phyloP scores from a whole-genome alignment of 495 filamentous ascomycete species.

The Penicillium robsamsonii region DNA sequence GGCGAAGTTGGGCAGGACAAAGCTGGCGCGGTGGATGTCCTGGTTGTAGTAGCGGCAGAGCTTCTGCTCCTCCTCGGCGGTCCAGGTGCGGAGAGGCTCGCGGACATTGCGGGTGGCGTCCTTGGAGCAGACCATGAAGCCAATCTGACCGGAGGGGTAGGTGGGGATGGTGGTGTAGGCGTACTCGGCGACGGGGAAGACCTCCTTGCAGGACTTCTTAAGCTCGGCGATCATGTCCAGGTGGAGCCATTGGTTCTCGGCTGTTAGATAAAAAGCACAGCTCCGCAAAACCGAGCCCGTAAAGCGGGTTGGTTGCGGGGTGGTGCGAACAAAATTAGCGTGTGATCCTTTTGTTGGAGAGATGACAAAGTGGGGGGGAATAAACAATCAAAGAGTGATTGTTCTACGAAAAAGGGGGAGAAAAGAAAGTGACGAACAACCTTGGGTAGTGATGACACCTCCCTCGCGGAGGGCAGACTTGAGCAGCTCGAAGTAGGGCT shows the following conservation, averaged over 20 bases:
- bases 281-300: conserved; percentile 37
- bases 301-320: conserved; percentile 39
- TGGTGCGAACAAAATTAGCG: conserved; percentile 34
- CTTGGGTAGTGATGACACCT: conserved; percentile 99
- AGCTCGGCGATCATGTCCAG: conserved; percentile 84
- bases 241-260: conserved; percentile 99
- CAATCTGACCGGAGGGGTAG: conserved; percentile 98
- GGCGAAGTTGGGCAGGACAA: conserved; percentile 90
- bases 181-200: conserved; percentile 97
- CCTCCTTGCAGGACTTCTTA: conserved; percentile 92
- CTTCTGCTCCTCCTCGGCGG: conserved; percentile 84
- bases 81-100: conserved; percentile 76
- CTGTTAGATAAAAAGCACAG: conserved; percentile 47
- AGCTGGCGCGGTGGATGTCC: conserved; percentile 90
- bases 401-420: conserved; percentile 17
- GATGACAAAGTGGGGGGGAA: conserved; percentile 2
- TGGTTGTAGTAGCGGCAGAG: conserved; percentile 94
- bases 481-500: conserved; percentile 95
- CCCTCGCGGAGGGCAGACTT: conserved; percentile 85
- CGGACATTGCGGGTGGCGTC: conserved; percentile 78
- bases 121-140: conserved; percentile 99
- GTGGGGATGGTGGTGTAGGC: conserved; percentile 99
- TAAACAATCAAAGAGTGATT: neutral
- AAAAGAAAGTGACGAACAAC: conserved; percentile 88
- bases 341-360: conserved; percentile 3